Percentiles rank a stretch among this genome's conserved stretches.
Conservation (phyloP, 257 asterid species). For the Ilex asprella region DNA sequence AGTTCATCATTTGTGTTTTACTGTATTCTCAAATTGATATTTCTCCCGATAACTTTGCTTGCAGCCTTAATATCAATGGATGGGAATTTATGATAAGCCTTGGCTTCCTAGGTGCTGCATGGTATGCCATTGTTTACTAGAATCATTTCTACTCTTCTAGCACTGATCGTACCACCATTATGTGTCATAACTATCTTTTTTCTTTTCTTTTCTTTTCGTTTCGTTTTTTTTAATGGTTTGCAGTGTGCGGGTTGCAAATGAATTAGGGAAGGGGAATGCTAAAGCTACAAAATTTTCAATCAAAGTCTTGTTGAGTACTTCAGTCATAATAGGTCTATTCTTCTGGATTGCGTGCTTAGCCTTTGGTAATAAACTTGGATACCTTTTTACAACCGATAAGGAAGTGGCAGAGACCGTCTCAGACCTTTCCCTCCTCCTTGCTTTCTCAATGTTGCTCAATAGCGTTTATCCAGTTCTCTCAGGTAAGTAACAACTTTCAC, state of each 20-base stretch:
- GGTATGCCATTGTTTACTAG: slow-evolving; percentile 21
- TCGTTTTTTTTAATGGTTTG: neutral
- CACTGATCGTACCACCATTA: neutral
- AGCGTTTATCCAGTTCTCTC: slow-evolving; percentile 70
- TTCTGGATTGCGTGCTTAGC: slow-evolving; percentile 42
- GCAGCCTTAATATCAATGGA: slow-evolving; percentile 68
- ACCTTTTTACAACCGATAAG: slow-evolving; percentile 40
- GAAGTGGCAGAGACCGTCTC: slow-evolving; percentile 43
- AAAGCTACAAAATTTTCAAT: slow-evolving; percentile 61
- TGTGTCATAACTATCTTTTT: neutral
- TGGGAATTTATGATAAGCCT: slow-evolving; percentile 88
- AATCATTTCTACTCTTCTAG: too few species aligned
- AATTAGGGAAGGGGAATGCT: slow-evolving; percentile 71
- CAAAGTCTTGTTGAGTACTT: slow-evolving; percentile 47
- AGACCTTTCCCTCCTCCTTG: slow-evolving; percentile 50
- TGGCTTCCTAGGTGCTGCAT: slow-evolving; percentile 78
- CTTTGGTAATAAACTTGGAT: slow-evolving; percentile 52
- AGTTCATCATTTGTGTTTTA: neutral
- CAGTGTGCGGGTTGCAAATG: slow-evolving; percentile 78
- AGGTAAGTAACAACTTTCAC: slow-evolving; percentile 22
- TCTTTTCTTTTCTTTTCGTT: neutral
- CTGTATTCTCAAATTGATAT: slow-evolving; percentile 4
- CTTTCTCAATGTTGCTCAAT: slow-evolving; percentile 55
- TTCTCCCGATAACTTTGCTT: neutral
- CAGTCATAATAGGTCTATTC: slow-evolving; percentile 32